Percentiles rank a stretch among this genome's conserved stretches.
These are phyloP conservation scores for Trypanosoma avium DNA, from an alignment of 208 protist genomes.

Conservation along the genomic window DNA sequence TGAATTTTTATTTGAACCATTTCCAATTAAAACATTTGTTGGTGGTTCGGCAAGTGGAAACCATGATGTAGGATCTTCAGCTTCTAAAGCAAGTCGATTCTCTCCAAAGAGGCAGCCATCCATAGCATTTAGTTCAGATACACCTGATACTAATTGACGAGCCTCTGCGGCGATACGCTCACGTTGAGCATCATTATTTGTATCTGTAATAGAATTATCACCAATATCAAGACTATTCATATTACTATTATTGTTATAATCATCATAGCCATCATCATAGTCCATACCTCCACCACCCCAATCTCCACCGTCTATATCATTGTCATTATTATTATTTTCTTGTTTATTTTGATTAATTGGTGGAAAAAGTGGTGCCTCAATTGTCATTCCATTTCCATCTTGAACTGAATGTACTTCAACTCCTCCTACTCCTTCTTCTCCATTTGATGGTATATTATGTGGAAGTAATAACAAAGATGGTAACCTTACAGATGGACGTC, in stretches of 20 bases:
- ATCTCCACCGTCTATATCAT: conserved; percentile 21
- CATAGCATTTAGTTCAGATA: conserved; percentile 60
- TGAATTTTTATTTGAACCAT: conserved; percentile 32
- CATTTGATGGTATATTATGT: conserved; percentile 20
- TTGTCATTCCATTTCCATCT: neutral
- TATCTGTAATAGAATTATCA: neutral
- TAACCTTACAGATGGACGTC: conserved; percentile 24
- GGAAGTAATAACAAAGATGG: conserved; percentile 52
- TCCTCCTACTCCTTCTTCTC: conserved; percentile 1
- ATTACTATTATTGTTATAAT: conserved; percentile 14
- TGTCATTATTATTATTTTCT: conserved; percentile 12
- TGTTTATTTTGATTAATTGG: neutral
- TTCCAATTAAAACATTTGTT: conserved; percentile 27
- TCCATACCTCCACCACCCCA: conserved; percentile 29
- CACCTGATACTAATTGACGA: conserved; percentile 61
- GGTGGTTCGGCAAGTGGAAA: conserved; percentile 58
- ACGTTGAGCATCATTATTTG: conserved; percentile 8
- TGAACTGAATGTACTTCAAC: conserved; percentile 7
- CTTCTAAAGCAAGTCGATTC: conserved; percentile 73
- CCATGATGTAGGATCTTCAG: conserved; percentile 71
- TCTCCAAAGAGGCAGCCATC: conserved; percentile 48
- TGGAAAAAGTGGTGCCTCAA: neutral
- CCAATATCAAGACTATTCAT: neutral
- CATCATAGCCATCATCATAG: conserved; percentile 25
- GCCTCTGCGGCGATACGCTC: conserved; percentile 39